Conservation (phyloP, 2,329 filamentous ascomycete species). For the Fusarium avenaceum region DNA sequence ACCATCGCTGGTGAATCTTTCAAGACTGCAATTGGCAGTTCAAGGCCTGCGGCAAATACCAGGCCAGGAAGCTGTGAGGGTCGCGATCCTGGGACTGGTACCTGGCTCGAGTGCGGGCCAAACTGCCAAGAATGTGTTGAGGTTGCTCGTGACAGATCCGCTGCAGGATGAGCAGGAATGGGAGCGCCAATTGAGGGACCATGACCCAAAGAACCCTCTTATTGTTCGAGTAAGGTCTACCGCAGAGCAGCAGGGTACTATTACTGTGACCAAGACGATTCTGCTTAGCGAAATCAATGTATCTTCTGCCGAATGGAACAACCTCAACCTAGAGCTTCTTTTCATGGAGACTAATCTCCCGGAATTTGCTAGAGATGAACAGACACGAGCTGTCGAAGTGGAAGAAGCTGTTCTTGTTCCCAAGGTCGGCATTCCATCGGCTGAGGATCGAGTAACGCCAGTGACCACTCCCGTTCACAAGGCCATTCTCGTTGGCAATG, state of each 20-base stretch:
- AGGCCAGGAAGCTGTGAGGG: slow-evolving; percentile 69
- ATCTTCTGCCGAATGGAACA: slow-evolving; percentile 72
- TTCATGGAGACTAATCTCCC: slow-evolving; percentile 65
- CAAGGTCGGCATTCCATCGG: slow-evolving; percentile 76
- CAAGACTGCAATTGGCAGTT: slow-evolving; percentile 78
- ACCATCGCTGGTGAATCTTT: slow-evolving; percentile 74
- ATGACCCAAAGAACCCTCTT: slow-evolving; percentile 68
- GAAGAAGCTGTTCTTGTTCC: slow-evolving; percentile 82
- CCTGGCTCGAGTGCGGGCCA: slow-evolving; percentile 56
- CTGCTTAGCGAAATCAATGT: slow-evolving; percentile 71
- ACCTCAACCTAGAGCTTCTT: slow-evolving; percentile 74
- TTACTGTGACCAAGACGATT: slow-evolving; percentile 50
- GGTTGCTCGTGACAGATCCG: slow-evolving; percentile 78
- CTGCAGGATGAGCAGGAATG: slow-evolving; percentile 72
- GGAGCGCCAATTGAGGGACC: slow-evolving; percentile 72
- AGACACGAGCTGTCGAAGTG: slow-evolving; percentile 54
- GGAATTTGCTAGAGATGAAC: slow-evolving; percentile 50
- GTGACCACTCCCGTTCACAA: slow-evolving; percentile 88
- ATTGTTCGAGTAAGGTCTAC: slow-evolving; percentile 68
- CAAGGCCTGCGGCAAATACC: slow-evolving; percentile 70
- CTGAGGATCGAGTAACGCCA: slow-evolving; percentile 73
- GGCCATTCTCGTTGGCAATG: slow-evolving; percentile 79
- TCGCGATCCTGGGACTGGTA: slow-evolving; percentile 68
- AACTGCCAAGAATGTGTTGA: slow-evolving; percentile 74
- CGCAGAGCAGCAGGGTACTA: slow-evolving; percentile 48